phyloP scores from a whole-genome alignment of 2,329 filamentous ascomycete species.

The Stagonosporopsis chrysanthemi region DNA sequence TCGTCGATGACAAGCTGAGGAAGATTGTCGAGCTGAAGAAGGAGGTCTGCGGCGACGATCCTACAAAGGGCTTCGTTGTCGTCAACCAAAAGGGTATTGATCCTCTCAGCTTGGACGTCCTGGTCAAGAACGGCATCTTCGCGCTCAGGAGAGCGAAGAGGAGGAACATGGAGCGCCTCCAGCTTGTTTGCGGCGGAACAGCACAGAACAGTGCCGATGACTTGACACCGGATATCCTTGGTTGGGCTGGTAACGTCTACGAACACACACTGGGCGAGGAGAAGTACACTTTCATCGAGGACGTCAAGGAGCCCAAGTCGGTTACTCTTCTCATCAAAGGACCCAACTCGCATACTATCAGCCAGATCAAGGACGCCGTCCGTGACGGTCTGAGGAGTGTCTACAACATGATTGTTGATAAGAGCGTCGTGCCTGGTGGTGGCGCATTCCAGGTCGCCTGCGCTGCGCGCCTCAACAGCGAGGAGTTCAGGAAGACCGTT shows the following conservation, averaged over 20 bases:
- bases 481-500: slow-evolving; percentile 85
- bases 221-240: slow-evolving; percentile 83
- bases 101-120: slow-evolving; percentile 90
- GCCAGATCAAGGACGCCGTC: slow-evolving; percentile 95
- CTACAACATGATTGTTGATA: slow-evolving; percentile 99
- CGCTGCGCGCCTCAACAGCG: slow-evolving; percentile 83
- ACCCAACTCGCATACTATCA: slow-evolving; percentile 94
- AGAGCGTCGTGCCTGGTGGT: slow-evolving; percentile 90
- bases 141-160: slow-evolving; percentile 94
- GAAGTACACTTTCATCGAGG: slow-evolving; percentile 98
- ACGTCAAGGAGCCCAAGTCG: slow-evolving; percentile 98
- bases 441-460: slow-evolving; percentile 97
- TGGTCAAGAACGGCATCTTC: slow-evolving; percentile 98
- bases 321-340: slow-evolving; percentile 98
- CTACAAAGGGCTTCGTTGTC: slow-evolving; percentile 94
- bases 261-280: slow-evolving; percentile 98
- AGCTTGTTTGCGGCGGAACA: slow-evolving; percentile 88
- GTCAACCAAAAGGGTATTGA: slow-evolving; percentile 99
- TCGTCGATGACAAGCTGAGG: slow-evolving; percentile 94
- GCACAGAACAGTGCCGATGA: slow-evolving; percentile 98
- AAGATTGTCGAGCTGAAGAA: slow-evolving; percentile 99
- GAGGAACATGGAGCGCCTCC: slow-evolving; percentile 98
- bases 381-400: slow-evolving; percentile 93
- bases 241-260: slow-evolving; percentile 96
- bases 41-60: slow-evolving; percentile 91